Evolutionary conservation across 1,139 yeast genomes (phyloP).

Genomic region (Diutina catenulata): DNA sequence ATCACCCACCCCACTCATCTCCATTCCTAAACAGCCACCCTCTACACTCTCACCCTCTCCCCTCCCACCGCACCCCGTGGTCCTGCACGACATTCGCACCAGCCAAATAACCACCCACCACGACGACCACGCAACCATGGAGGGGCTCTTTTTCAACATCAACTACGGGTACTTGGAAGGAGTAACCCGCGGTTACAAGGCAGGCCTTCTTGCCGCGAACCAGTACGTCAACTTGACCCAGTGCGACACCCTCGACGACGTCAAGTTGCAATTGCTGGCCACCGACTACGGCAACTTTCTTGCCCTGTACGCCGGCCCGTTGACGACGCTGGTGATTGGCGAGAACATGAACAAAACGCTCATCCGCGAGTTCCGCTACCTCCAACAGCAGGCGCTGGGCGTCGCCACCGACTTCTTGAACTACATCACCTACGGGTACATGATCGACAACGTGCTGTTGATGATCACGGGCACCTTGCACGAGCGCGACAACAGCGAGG

Average conservation of each 20-base stretch:
- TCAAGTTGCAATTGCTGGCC: constrained; percentile 85
- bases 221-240: constrained; percentile 91
- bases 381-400: constrained; percentile 75
- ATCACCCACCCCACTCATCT: too few relatives aligned
- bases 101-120: too few relatives aligned
- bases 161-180: constrained; percentile 91
- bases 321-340: constrained; percentile 76
- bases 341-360: constrained; percentile 65
- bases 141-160: constrained; percentile 77
- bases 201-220: constrained; percentile 62
- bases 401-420: constrained; percentile 76
- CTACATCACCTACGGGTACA: constrained; percentile 86
- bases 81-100: too few relatives aligned
- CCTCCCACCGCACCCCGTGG: too few relatives aligned
- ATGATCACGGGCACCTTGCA: constrained; percentile 97
- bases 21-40: too few relatives aligned
- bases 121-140: constrained; percentile 35
- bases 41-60: too few relatives aligned
- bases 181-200: constrained; percentile 85
- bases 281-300: constrained; percentile 93
- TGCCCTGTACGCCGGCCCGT: constrained; percentile 68
- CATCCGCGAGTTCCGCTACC: constrained; percentile 74
- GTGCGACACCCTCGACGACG: constrained; percentile 89
- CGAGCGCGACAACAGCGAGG: constrained; percentile 81
- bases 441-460: constrained; percentile 95